These are phyloP conservation scores for Parietaria judaica DNA, from an alignment of 306 rosid species.

Conservation along the genomic window DNA sequence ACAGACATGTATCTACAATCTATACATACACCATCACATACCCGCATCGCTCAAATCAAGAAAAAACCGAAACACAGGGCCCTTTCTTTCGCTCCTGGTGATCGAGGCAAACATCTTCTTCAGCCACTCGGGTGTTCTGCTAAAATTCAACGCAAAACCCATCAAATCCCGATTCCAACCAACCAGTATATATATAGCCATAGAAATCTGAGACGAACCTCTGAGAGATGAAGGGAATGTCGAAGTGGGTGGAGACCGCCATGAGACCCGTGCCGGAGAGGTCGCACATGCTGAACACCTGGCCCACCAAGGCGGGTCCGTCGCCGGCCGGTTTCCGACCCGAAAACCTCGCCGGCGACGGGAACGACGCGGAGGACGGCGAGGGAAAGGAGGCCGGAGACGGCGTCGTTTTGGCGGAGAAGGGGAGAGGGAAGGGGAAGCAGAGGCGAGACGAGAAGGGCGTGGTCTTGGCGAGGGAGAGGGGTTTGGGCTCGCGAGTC, in stretches of 20 bases:
- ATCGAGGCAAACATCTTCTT: slow-evolving; percentile 75
- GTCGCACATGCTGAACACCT: slow-evolving; percentile 97
- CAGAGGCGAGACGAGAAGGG: slow-evolving; percentile 34
- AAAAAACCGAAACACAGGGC: slow-evolving; percentile 90
- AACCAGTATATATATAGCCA: too few relatives aligned
- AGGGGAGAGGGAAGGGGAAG: slow-evolving; percentile 39
- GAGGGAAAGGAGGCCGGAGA: slow-evolving; percentile 27
- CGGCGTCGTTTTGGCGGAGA: slow-evolving; percentile 19
- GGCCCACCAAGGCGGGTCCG: slow-evolving; percentile 97
- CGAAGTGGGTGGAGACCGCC: slow-evolving; percentile 91
- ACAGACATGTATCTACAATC: background rate
- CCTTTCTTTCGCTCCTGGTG: slow-evolving; percentile 76
- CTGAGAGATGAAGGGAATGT: slow-evolving; percentile 74
- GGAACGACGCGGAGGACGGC: slow-evolving; percentile 29
- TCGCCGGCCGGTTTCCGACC: slow-evolving; percentile 43
- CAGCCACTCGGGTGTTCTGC: slow-evolving; percentile 92
- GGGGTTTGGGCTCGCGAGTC: slow-evolving; percentile 24
- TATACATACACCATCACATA: slow-evolving; percentile 15
- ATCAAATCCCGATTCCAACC: background rate
- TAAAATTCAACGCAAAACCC: slow-evolving; percentile 17
- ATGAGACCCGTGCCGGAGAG: slow-evolving; percentile 96
- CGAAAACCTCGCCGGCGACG: slow-evolving; percentile 40
- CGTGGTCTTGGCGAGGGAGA: slow-evolving; percentile 27
- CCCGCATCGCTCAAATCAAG: slow-evolving; percentile 99
- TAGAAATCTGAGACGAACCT: slow-evolving; percentile 34